These are phyloP conservation scores for Anthracocystis setariae DNA, from an alignment of 1,284 basidiomycete species.

Conservation along the genomic window DNA sequence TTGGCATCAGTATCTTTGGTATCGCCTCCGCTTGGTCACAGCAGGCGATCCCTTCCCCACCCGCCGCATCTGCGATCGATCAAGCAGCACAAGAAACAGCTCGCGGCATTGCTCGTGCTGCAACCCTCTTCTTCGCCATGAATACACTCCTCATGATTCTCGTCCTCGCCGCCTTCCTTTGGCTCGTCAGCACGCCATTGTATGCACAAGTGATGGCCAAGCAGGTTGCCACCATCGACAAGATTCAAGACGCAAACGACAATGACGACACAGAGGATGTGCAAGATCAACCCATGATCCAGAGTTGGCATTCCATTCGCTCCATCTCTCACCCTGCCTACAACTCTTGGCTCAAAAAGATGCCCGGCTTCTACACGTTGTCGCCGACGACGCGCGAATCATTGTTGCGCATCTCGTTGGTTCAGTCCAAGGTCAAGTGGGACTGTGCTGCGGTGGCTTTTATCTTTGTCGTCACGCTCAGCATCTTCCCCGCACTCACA, in stretches of 20 bases:
- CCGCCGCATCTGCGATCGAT: constrained; percentile 7
- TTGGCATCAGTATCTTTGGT: constrained; percentile 55
- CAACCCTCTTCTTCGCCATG: constrained; percentile 52
- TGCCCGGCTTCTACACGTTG: constrained; percentile 40
- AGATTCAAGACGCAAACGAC: constrained; percentile 33
- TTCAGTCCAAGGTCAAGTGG: constrained; percentile 52
- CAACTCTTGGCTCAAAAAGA: constrained; percentile 35
- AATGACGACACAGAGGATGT: constrained; percentile 10
- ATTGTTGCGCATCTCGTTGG: constrained; percentile 38
- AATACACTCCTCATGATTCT: constrained; percentile 39
- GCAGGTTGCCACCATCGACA: constrained; percentile 43
- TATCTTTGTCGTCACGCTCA: constrained; percentile 53
- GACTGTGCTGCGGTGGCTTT: constrained; percentile 44
- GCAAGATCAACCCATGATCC: constrained; percentile 26
- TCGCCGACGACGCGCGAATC: constrained; percentile 37
- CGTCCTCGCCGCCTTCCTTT: constrained; percentile 37
- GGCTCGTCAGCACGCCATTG: constrained; percentile 39
- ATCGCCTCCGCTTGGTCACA: constrained; percentile 53
- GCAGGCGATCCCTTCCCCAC: constrained; percentile 5
- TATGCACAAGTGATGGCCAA: constrained; percentile 51
- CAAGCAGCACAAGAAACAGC: constrained; percentile 25
- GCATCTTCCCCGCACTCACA: constrained; percentile 59
- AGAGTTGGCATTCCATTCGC: constrained; percentile 49
- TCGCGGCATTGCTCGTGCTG: constrained; percentile 39
- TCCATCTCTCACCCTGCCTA: constrained; percentile 46